These are phyloP conservation scores for Candida mattraensis DNA, from an alignment of 805 yeast genomes.

Conservation along the genomic window DNA sequence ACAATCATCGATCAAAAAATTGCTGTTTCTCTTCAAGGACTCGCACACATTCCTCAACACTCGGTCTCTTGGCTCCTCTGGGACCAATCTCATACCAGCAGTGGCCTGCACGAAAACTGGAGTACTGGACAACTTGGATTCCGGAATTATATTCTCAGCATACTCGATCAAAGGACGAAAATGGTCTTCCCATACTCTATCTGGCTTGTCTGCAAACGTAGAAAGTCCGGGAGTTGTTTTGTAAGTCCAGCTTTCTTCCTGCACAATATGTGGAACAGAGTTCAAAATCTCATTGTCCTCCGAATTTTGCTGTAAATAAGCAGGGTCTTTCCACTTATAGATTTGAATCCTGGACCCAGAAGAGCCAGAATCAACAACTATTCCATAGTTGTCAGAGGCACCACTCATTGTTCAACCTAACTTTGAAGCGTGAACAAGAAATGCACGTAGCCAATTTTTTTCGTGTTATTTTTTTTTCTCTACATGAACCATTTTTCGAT, in stretches of 20 bases:
- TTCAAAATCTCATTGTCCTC: conserved; percentile 37
- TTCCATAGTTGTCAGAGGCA: conserved; percentile 63
- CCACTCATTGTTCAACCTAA: too few relatives aligned
- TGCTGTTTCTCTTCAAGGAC: conserved; percentile 50
- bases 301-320: conserved; percentile 30
- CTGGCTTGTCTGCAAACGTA: conserved; percentile 52
- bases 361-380: conserved; percentile 93
- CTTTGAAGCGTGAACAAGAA: too few relatives aligned
- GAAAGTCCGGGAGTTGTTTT: conserved; percentile 88
- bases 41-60: conserved; percentile 64
- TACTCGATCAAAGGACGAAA: conserved; percentile 60
- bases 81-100: conserved; percentile 90
- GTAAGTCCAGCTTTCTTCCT: conserved; percentile 64
- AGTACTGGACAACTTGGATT: conserved; percentile 56
- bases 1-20: conserved; percentile 61
- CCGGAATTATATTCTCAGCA: conserved; percentile 73
- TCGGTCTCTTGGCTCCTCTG: conserved; percentile 48
- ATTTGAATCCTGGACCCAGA: conserved; percentile 89
- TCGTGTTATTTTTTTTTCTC: too few relatives aligned
- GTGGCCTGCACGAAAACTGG: conserved; percentile 93
- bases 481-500: too few relatives aligned
- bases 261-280: conserved; percentile 68
- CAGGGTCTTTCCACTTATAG: conserved; percentile 71
- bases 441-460: too few relatives aligned
- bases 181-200: conserved; percentile 69